Conservation (phyloP, 2,329 filamentous ascomycete genomes). For the Hymenoscyphus fraxineus region DNA sequence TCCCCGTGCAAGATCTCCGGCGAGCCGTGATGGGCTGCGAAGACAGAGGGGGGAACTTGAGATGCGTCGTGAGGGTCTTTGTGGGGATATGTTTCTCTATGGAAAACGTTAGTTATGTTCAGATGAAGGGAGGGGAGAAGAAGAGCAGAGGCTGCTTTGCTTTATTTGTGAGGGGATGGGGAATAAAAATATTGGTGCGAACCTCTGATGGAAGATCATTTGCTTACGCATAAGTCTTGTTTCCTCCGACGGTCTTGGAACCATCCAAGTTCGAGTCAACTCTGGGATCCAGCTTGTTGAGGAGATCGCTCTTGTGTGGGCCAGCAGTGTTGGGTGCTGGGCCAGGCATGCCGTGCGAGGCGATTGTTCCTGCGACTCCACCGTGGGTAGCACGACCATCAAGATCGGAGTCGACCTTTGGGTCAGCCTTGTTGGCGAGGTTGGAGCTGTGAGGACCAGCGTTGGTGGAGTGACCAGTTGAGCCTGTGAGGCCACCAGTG, state of each 20-base stretch:
- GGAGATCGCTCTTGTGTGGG: conserved; percentile 49
- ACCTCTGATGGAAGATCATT: not conserved
- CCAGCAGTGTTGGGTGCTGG: conserved; percentile 45
- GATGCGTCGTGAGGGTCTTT: conserved; percentile 11
- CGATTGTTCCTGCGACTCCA: conserved; percentile 33
- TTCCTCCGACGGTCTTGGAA: conserved; percentile 50
- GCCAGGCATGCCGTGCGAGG: conserved; percentile 32
- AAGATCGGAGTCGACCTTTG: conserved; percentile 38
- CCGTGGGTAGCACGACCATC: conserved; percentile 34
- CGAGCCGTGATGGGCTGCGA: conserved; percentile 12
- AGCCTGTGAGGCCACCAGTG: conserved; percentile 39
- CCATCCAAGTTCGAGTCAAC: conserved; percentile 55
- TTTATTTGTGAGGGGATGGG: no score
- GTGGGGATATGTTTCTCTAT: not conserved
- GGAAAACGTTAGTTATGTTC: not conserved
- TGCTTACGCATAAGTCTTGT: conserved; percentile 44
- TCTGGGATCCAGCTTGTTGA: conserved; percentile 45
- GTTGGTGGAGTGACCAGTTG: conserved; percentile 28
- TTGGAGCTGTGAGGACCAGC: conserved; percentile 37
- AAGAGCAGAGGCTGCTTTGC: not conserved
- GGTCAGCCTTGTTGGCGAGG: conserved; percentile 2
- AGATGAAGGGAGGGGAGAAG: not conserved
- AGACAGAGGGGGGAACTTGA: conserved; percentile 15
- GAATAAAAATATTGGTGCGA: not conserved
- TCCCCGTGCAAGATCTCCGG: conserved; percentile 11